Conservation (phyloP, 768 basidiomycete genomes). For the Leucogyrophana mollusca region DNA sequence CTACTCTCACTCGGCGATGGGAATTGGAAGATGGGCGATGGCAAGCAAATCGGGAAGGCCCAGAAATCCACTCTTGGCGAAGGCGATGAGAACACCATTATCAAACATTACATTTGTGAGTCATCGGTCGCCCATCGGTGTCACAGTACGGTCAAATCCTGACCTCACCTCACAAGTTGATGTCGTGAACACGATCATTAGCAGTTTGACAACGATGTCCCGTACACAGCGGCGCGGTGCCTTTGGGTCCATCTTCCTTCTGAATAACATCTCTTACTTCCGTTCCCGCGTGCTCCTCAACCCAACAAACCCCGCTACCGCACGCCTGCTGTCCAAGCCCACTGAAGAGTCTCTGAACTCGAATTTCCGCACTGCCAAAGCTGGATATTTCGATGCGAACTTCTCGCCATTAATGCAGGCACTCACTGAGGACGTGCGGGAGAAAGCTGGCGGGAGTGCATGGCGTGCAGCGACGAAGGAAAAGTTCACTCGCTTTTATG, state of each 20-base stretch:
- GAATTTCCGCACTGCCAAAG: constrained; percentile 77
- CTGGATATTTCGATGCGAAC: constrained; percentile 81
- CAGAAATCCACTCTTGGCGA: constrained; percentile 40
- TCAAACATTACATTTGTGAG: constrained; percentile 78
- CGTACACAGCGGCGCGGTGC: constrained; percentile 59
- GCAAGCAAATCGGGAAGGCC: constrained; percentile 58
- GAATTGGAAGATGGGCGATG: constrained; percentile 92
- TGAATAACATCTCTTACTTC: constrained; percentile 78
- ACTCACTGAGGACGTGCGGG: constrained; percentile 46
- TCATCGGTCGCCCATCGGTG: constrained; percentile 9
- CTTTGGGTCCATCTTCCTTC: constrained; percentile 71
- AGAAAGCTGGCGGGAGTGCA: constrained; percentile 43
- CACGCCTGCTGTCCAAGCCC: constrained; percentile 55
- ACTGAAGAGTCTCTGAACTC: constrained; percentile 64
- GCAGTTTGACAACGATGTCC: constrained; percentile 61
- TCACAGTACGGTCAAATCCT: background rate
- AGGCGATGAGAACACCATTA: constrained; percentile 54
- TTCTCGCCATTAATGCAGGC: constrained; percentile 75
- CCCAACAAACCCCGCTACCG: constrained; percentile 46
- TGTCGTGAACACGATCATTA: constrained; percentile 64
- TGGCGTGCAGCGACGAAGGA: constrained; percentile 70
- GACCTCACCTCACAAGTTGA: constrained; percentile 50
- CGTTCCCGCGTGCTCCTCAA: constrained; percentile 55
- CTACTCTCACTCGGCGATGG: constrained; percentile 77
- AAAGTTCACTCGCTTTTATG: constrained; percentile 81